These are phyloP conservation scores for Elongisporangium anandrum DNA, from an alignment of 352 stramenopile genomes.

Conservation along the genomic window DNA sequence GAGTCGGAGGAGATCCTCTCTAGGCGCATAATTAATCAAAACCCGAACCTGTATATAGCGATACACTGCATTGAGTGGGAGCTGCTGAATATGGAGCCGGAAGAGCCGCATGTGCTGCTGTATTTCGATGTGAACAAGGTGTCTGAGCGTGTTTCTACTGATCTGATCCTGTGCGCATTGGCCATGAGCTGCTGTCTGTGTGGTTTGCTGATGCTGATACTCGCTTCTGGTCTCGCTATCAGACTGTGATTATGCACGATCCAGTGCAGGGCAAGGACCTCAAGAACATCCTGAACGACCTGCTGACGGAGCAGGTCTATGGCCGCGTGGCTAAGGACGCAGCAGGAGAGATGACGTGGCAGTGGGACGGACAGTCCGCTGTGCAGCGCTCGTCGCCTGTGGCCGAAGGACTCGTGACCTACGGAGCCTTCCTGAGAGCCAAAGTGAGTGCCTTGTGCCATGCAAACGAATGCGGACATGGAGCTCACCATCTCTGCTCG, in stretches of 20 bases:
- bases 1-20: constrained; percentile 1
- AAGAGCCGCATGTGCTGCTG: constrained; percentile 47
- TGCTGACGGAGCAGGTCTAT: constrained; percentile 56
- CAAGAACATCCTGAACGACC: constrained; percentile 67
- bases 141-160: background rate
- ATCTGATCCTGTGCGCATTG: background rate
- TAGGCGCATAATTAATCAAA: background rate
- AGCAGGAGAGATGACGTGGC: constrained; percentile 27
- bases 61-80: background rate
- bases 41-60: background rate
- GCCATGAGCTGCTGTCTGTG: background rate
- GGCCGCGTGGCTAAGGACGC: constrained; percentile 14
- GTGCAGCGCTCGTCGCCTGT: constrained; percentile 4
- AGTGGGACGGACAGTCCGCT: constrained; percentile 35
- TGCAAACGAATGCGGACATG: no score
- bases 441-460: constrained; percentile 26
- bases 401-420: constrained; percentile 29
- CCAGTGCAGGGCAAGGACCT: constrained; percentile 74
- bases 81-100: background rate
- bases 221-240: background rate
- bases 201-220: constrained; percentile 2
- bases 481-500: no score
- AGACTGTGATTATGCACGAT: constrained; percentile 85
- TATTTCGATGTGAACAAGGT: constrained; percentile 86
- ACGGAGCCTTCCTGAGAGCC: constrained; percentile 52